Base-by-base conservation (phyloP, 2,329 filamentous ascomycete species). In the Zymoseptoria brevis region DNA sequence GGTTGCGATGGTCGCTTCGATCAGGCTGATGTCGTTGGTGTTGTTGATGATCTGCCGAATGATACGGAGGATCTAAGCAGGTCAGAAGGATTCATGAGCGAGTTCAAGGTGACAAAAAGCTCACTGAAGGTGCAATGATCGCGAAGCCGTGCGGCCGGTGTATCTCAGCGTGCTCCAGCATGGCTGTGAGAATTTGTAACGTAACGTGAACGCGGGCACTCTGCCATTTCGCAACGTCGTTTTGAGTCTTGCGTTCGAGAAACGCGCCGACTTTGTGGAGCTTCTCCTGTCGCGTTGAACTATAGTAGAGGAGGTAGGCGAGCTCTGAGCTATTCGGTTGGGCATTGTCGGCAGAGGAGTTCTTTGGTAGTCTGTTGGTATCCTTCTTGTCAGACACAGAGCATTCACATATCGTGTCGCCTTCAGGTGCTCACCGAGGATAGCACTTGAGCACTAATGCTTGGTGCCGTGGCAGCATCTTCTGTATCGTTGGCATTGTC, bases 321-420 rank as follows among this genome's bases (percentile, higher is more conserved):
- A 99, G 84, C 80, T 99, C 94, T 77, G 90, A 96, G 66, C 90
- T 90, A 76, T 97, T 97, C 51, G 94, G 92, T 77, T 93, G 95
- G 71, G 96, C 90, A 45, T 45, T 45, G 70, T 96, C 90, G 72
- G 92, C 88, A 63, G 89, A 87, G 55, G 65, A 71, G 68, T 90
- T 90, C 77, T 96, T 97, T 65, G 89, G 89, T 64, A 89, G 92
- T 67, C 51, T 53, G 13, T 16, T 16, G 51, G 51, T 8, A 30
- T 30, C 19, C 16, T 51, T n/a, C 19, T 8, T 19, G 50, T 24
- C 22, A 21, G 50, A 24, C 19, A 51, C 8, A 16, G 19, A 24
- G 19, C 16, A 51, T 51, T 19, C 19, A n/a, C 16, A 45, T n/a
- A 6, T 45, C 35, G 13, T 16, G 4, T n/a, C 35, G 16, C 35